Conservation (phyloP, 1,284 basidiomycete species). For the Lignosus rhinocerotis region DNA sequence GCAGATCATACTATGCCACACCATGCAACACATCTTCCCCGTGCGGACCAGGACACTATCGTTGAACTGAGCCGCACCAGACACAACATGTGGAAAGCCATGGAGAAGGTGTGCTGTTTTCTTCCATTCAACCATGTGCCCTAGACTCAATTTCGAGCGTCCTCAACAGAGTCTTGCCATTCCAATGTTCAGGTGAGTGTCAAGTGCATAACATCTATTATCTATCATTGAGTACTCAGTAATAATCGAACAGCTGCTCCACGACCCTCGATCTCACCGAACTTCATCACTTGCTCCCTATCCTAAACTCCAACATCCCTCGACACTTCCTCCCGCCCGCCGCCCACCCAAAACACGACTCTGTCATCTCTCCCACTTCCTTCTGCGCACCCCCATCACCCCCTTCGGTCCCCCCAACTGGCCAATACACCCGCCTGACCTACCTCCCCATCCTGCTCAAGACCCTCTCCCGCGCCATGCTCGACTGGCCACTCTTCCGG, state of each 20-base stretch:
- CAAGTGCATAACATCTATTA: neutral
- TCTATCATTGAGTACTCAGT: neutral
- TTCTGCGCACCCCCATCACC: conserved; percentile 44
- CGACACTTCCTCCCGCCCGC: conserved; percentile 52
- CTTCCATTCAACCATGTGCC: neutral
- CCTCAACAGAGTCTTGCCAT: conserved; percentile 71
- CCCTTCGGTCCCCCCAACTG: conserved; percentile 43
- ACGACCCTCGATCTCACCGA: conserved; percentile 84
- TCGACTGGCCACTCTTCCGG: conserved; percentile 83
- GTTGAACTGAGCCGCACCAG: conserved; percentile 80
- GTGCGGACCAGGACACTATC: conserved; percentile 44
- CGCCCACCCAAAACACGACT: conserved; percentile 28
- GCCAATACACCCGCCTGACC: conserved; percentile 68
- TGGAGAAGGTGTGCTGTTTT: conserved; percentile 60
- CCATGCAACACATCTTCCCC: conserved; percentile 10
- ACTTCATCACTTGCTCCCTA: conserved; percentile 69
- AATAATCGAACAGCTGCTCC: conserved; percentile 54
- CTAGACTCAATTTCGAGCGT: conserved; percentile 8
- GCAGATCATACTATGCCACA: neutral
- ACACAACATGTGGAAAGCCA: conserved; percentile 86
- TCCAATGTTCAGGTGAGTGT: conserved; percentile 39
- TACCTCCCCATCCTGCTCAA: conserved; percentile 89
- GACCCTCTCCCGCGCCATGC: conserved; percentile 78
- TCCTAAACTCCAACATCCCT: conserved; percentile 74
- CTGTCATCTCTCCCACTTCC: conserved; percentile 50